Percentiles rank a stretch among this genome's conserved stretches.
These are phyloP conservation scores for Metrosideros polymorpha DNA, from an alignment of 441 rosid species.

Conservation along the genomic window DNA sequence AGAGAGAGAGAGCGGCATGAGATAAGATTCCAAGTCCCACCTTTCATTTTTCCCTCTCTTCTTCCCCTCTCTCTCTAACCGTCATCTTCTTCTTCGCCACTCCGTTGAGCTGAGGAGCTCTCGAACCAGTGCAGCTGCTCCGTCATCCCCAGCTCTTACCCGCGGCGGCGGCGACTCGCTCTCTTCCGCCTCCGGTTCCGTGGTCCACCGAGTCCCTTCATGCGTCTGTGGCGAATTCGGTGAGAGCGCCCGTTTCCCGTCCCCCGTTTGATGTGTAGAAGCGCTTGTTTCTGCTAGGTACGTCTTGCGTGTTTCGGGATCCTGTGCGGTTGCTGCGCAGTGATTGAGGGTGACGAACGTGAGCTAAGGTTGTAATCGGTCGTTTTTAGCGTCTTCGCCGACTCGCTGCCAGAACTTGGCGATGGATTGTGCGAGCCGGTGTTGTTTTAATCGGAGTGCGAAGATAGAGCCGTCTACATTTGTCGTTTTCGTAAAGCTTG, in stretches of 20 bases:
- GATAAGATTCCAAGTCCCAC: constrained; percentile 41
- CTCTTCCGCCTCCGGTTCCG: background rate
- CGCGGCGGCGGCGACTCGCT: background rate
- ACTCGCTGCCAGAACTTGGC: background rate
- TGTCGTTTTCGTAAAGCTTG: background rate
- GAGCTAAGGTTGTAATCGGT: background rate
- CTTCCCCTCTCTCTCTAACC: background rate
- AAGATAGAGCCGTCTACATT: background rate
- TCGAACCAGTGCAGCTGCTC: background rate
- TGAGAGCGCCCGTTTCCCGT: background rate
- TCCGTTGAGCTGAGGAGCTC: background rate
- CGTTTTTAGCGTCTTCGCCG: background rate
- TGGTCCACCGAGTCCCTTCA: background rate
- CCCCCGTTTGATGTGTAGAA: no score
- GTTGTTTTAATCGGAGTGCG: background rate
- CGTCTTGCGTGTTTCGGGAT: background rate
- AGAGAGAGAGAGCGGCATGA: background rate
- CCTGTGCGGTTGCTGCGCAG: background rate
- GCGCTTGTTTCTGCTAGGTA: no score
- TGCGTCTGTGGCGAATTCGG: background rate
- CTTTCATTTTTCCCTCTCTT: constrained; percentile 27
- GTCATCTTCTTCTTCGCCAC: background rate
- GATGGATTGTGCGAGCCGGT: background rate
- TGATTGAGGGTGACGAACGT: background rate
- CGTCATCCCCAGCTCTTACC: background rate